Conservation (phyloP, 1,284 basidiomycete genomes). For the Pulveroboletus sp. region DNA sequence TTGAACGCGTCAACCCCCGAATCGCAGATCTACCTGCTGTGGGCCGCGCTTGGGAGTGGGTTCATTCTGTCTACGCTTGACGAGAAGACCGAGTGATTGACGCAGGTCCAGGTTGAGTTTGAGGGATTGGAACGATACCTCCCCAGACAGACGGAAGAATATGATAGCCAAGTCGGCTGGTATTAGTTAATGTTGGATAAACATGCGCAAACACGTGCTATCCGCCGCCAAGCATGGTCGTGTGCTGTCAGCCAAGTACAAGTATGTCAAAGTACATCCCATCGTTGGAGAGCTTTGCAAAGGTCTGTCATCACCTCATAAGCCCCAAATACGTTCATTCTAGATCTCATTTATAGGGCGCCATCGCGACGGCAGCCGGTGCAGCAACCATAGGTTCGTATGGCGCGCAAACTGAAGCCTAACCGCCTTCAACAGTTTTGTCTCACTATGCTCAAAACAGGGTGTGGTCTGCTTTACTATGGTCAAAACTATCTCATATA, state of each 20-base stretch:
- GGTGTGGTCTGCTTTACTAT: slow-evolving; percentile 75
- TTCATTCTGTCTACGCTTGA: neutral
- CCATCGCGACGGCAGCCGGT: slow-evolving; percentile 63
- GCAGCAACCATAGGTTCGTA: slow-evolving; percentile 60
- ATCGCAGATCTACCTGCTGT: too few species aligned
- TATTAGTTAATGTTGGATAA: slow-evolving; percentile 5
- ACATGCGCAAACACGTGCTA: slow-evolving; percentile 21
- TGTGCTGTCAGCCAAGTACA: neutral
- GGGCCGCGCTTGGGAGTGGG: neutral
- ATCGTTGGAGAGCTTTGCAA: slow-evolving; percentile 58
- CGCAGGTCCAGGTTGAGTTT: neutral
- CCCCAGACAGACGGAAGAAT: neutral
- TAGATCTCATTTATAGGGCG: slow-evolving; percentile 44
- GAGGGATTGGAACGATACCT: neutral
- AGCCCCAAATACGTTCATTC: too few species aligned
- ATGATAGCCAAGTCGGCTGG: too few species aligned
- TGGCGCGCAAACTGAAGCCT: neutral
- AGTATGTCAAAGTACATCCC: slow-evolving; percentile 42
- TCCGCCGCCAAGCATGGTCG: neutral
- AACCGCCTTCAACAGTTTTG: neutral
- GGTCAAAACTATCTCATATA: slow-evolving; percentile 89
- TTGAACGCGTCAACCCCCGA: neutral
- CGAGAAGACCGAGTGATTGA: neutral
- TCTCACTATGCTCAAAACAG: slow-evolving; percentile 32
- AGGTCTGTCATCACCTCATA: slow-evolving; percentile 38